Percentiles rank a stretch among this genome's conserved stretches.
Conservation (phyloP, 352 stramenopile species). For the Thalassiosira delicatula region DNA sequence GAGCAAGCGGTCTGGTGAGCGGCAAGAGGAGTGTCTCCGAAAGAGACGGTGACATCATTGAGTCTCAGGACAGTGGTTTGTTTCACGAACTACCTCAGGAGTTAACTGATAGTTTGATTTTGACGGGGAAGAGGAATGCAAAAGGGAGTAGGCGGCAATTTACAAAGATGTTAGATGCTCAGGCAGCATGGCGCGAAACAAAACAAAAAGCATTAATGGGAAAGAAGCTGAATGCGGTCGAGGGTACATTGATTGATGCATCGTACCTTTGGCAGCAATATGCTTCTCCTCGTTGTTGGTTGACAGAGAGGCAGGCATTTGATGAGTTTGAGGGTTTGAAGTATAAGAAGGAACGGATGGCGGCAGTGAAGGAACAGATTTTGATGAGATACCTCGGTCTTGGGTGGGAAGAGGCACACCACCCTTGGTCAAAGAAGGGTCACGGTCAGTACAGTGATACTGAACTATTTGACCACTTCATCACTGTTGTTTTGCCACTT, state of each 20-base stretch:
- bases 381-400: conserved; percentile 22
- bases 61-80: too few relatives aligned
- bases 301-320: not conserved
- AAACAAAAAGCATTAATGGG: not conserved
- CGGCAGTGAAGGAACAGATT: conserved; percentile 34
- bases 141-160: not conserved
- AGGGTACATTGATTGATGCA: conserved; percentile 14
- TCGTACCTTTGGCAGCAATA: conserved; percentile 33
- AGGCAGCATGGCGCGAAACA: not conserved
- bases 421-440: not conserved
- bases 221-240: not conserved
- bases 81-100: not conserved
- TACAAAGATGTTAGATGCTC: not conserved
- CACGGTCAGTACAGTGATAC: not conserved
- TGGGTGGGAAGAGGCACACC: conserved; percentile 4
- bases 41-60: too few relatives aligned
- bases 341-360: conserved; percentile 8
- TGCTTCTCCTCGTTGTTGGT: conserved; percentile 20
- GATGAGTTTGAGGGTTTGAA: conserved; percentile 14
- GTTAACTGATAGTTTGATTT: not conserved
- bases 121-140: not conserved
- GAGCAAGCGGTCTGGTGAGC: too few relatives aligned
- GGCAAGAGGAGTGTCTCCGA: too few relatives aligned
- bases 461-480: not conserved
- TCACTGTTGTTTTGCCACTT: not conserved